These are phyloP conservation scores for Geotrichum bryndzae DNA, from an alignment of 1,139 yeast species.

Conservation along the genomic window DNA sequence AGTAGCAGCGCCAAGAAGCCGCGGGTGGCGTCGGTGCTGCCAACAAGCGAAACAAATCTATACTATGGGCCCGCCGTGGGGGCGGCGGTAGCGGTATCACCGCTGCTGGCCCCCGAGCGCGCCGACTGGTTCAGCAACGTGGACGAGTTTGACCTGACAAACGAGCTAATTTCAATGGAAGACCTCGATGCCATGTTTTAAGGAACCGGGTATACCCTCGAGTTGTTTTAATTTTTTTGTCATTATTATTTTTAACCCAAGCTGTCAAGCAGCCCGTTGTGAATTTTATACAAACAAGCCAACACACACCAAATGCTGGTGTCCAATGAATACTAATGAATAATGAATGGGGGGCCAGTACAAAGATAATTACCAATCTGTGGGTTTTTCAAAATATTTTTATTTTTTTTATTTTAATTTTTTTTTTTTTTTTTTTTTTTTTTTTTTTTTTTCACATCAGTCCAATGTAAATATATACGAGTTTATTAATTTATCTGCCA, in stretches of 20 bases:
- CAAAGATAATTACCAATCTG: too few relatives aligned
- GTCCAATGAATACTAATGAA: too few relatives aligned
- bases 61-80: slow-evolving; percentile 16
- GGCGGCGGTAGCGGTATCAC: neutral
- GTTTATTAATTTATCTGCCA: neutral
- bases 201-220: too few relatives aligned
- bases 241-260: neutral
- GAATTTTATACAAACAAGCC: too few relatives aligned
- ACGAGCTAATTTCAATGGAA: slow-evolving; percentile 23
- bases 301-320: too few relatives aligned
- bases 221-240: too few relatives aligned
- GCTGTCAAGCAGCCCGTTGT: too few relatives aligned
- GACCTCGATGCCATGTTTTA: slow-evolving; percentile 23
- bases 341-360: too few relatives aligned
- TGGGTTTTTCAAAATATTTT: too few relatives aligned
- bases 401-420: too few relatives aligned
- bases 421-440: too few relatives aligned
- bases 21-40: slow-evolving; percentile 13
- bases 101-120: slow-evolving; percentile 15
- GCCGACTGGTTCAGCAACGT: slow-evolving; percentile 12
- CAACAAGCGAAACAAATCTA: slow-evolving; percentile 11
- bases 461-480: neutral
- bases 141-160: slow-evolving; percentile 20
- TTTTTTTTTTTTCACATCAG: too few relatives aligned
- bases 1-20: neutral